Percentiles rank a stretch among this genome's conserved stretches.
phyloP scores from a whole-genome alignment of 164 flowering plant species.

The Chloranthus sessilifolius region DNA sequence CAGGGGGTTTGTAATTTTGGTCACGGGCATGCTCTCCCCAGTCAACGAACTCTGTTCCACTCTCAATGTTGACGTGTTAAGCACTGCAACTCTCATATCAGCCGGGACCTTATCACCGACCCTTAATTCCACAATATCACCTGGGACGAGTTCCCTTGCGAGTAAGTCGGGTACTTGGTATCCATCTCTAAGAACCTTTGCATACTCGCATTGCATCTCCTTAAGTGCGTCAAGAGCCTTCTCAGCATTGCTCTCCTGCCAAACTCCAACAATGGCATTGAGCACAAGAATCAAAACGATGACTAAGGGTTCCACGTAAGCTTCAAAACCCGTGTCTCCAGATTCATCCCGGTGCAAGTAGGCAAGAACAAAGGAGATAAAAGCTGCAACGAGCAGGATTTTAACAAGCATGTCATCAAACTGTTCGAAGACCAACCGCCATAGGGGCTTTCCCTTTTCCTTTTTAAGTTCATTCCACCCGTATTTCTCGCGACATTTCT shows the following conservation, averaged over 20 bases:
- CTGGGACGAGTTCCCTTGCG: constrained; percentile 82
- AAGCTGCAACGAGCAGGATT: constrained; percentile 73
- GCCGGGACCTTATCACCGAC: constrained; percentile 93
- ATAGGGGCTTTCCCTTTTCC: constrained; percentile 77
- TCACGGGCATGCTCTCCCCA: constrained; percentile 86
- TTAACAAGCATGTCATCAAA: constrained; percentile 87
- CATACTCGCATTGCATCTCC: constrained; percentile 80
- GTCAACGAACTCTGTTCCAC: constrained; percentile 91
- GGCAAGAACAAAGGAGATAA: constrained; percentile 68
- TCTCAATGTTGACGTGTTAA: constrained; percentile 73
- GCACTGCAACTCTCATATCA: constrained; percentile 70
- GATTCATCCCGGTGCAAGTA: constrained; percentile 45
- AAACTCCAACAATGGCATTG: constrained; percentile 88
- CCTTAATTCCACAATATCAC: constrained; percentile 76
- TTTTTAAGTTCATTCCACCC: constrained; percentile 86
- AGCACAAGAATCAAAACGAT: constrained; percentile 68
- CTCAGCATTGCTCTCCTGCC: constrained; percentile 92
- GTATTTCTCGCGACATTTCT: constrained; percentile 46
- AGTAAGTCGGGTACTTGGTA: constrained; percentile 62
- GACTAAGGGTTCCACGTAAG: constrained; percentile 82
- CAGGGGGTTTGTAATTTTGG: constrained; percentile 48
- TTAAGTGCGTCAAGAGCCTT: constrained; percentile 88
- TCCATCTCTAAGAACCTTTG: constrained; percentile 76
- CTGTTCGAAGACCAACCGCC: constrained; percentile 72
- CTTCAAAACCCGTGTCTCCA: constrained; percentile 50